These are phyloP conservation scores for Kuraishia piskuri DNA, from an alignment of 805 yeast genomes.

Conservation along the genomic window DNA sequence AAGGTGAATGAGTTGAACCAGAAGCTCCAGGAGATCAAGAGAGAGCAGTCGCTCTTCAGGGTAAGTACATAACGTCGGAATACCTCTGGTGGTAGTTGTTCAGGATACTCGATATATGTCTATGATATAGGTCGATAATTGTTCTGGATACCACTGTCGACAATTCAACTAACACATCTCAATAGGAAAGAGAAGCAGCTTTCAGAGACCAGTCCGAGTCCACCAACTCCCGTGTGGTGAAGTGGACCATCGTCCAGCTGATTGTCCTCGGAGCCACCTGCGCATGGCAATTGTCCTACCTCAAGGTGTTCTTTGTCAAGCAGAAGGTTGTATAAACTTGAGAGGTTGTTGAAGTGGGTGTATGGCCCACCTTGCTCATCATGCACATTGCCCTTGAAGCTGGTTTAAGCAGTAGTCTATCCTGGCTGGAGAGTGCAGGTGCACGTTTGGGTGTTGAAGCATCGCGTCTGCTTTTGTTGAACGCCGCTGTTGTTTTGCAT, in stretches of 20 bases:
- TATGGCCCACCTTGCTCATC: not conserved
- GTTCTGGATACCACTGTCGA: not conserved
- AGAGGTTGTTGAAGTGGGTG: not conserved
- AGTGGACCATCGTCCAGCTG: constrained; percentile 66
- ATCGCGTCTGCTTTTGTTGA: not conserved
- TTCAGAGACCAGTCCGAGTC: constrained; percentile 68
- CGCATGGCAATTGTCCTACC: constrained; percentile 64
- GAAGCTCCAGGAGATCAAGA: constrained; percentile 50
- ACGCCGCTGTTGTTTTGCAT: not conserved
- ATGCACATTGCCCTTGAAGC: not conserved
- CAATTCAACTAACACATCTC: not conserved
- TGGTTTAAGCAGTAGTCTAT: too few species aligned
- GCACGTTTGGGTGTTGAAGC: too few species aligned
- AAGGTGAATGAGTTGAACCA: constrained; percentile 47
- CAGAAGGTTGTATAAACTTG: constrained; percentile 46
- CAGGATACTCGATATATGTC: too few species aligned
- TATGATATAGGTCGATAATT: not conserved
- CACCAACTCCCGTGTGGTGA: constrained; percentile 61
- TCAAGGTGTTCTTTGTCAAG: constrained; percentile 70
- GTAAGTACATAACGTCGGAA: constrained; percentile 2
- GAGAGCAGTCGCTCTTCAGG: constrained; percentile 62
- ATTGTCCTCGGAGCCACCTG: constrained; percentile 59
- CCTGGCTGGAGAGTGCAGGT: too few species aligned
- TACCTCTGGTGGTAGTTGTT: too few species aligned
- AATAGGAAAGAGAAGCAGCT: constrained; percentile 52